These are phyloP conservation scores for Cercospora janseana DNA, from an alignment of 2,329 filamentous ascomycete species.

Conservation along the genomic window DNA sequence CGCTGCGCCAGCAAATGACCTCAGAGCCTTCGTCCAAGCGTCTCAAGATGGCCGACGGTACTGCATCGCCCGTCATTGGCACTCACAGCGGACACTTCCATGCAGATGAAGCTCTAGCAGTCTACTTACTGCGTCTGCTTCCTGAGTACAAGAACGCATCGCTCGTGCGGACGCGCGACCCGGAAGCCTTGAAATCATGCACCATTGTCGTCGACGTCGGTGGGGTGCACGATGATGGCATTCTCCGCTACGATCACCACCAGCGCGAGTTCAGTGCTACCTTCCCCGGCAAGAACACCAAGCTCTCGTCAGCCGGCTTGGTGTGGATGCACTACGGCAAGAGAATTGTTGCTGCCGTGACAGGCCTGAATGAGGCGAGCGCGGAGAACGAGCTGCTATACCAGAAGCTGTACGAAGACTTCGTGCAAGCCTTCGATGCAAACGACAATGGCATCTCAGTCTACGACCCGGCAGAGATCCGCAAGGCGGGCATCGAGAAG, in stretches of 20 bases:
- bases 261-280: slow-evolving; percentile 84
- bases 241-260: slow-evolving; percentile 91
- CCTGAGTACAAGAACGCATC: slow-evolving; percentile 71
- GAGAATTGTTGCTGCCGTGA: slow-evolving; percentile 70
- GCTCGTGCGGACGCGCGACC: slow-evolving; percentile 85
- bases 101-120: slow-evolving; percentile 94
- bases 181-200: slow-evolving; percentile 71
- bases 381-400: slow-evolving; percentile 73
- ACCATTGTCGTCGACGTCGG: slow-evolving; percentile 98
- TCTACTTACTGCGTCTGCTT: slow-evolving; percentile 89
- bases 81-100: slow-evolving; percentile 99
- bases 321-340: slow-evolving; percentile 95
- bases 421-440: slow-evolving; percentile 93
- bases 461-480: slow-evolving; percentile 70
- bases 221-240: slow-evolving; percentile 77
- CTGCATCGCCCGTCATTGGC: slow-evolving; percentile 60
- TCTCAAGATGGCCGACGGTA: slow-evolving; percentile 66
- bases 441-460: slow-evolving; percentile 92
- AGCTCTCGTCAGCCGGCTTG: slow-evolving; percentile 88
- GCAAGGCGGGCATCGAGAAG: slow-evolving; percentile 72
- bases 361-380: slow-evolving; percentile 59
- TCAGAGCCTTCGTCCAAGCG: slow-evolving; percentile 61
- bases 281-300: slow-evolving; percentile 80
- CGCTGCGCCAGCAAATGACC: slow-evolving; percentile 25
- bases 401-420: slow-evolving; percentile 86